Base-by-base conservation (phyloP, 208 protist genomes). In the Leishmania tropica region DNA sequence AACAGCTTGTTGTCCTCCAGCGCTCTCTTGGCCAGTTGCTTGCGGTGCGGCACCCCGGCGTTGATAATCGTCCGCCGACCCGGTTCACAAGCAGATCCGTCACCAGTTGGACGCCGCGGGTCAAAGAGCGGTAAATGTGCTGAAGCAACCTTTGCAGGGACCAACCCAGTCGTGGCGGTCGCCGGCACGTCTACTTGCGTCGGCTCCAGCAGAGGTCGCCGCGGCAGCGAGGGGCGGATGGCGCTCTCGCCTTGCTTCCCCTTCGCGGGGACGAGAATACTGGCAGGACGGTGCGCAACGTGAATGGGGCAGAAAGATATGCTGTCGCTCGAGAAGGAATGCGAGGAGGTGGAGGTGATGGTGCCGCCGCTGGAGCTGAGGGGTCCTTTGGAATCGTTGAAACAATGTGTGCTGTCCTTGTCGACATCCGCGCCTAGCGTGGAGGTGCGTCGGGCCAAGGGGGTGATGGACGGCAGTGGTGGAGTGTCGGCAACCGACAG, bases 1-100 rank as follows among this genome's bases (percentile, higher is more conserved):
- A 96, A 96, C 1, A 96, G 84, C 24, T 77, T n/a, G 80, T 96
- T 91, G 47, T 96, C 93, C 77, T 96, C 93, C 64, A 90, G 35
- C 2, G 93, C 93, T n/a, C 89, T 85, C 77, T 89, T 92, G 58
- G 93, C 93, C 6, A 96, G 85, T 76, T 96, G 93, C 42, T 75
- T 75, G 17, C 81, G 80, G 83, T 95, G 87, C 37, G 89, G 83
- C 77, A 94, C 76, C 24, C 62, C 71, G 0, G 10, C 62, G 1
- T 76, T n/a, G n/a, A 94, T 83, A 73, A 96, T 96, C 0, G 81
- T 24, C 58, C 68, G 76, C 24, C 48, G 42, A 40, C 58, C 45
- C 10, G 76, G 19, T 2, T 21, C 64, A 24, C 2, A 19, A 19
- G 54, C 3, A 13, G 24, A 35, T 19, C n/a, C 47, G 35, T 75